phyloP scores from a whole-genome alignment of 1,284 basidiomycete species.

The Chalciporus sp. region DNA sequence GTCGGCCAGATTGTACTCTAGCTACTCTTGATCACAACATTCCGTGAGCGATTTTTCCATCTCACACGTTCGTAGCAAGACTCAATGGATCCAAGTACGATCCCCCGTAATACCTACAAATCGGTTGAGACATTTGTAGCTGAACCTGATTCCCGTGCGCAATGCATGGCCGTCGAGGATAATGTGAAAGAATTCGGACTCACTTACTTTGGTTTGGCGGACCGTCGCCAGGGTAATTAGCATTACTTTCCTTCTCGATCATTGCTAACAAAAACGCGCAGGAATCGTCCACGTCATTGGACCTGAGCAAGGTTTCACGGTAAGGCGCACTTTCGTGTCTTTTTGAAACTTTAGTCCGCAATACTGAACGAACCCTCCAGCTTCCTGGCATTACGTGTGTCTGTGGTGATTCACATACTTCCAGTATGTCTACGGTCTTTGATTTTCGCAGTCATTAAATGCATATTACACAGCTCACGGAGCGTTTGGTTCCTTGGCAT shows the following conservation, averaged over 20 bases:
- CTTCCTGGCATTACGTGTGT: slow-evolving; percentile 95
- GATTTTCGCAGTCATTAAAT: slow-evolving; percentile 1
- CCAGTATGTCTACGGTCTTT: slow-evolving; percentile 54
- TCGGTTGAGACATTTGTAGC: slow-evolving; percentile 78
- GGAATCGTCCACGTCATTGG: slow-evolving; percentile 97
- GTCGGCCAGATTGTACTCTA: slow-evolving; percentile 91
- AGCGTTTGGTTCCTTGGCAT: slow-evolving; percentile 94
- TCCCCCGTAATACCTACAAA: slow-evolving; percentile 84
- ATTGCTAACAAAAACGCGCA: slow-evolving; percentile 32
- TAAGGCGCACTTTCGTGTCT: slow-evolving; percentile 33
- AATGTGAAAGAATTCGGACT: slow-evolving; percentile 96
- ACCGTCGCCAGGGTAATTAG: slow-evolving; percentile 79
- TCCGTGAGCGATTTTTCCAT: slow-evolving; percentile 64
- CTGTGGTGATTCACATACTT: slow-evolving; percentile 95
- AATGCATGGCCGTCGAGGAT: slow-evolving; percentile 88
- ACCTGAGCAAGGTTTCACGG: slow-evolving; percentile 95
- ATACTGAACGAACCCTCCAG: slow-evolving; percentile 38
- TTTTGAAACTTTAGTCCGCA: not conserved
- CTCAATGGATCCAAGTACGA: slow-evolving; percentile 57
- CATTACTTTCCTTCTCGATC: not conserved
- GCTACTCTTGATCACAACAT: slow-evolving; percentile 97
- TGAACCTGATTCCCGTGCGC: slow-evolving; percentile 91
- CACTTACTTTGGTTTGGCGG: slow-evolving; percentile 94
- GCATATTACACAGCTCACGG: slow-evolving; percentile 71
- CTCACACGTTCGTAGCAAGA: slow-evolving; percentile 7